Percentiles rank a stretch among this genome's conserved stretches.
Evolutionary conservation across 176 grass and related monocot species (phyloP).

Genomic region (Typha latifolia): DNA sequence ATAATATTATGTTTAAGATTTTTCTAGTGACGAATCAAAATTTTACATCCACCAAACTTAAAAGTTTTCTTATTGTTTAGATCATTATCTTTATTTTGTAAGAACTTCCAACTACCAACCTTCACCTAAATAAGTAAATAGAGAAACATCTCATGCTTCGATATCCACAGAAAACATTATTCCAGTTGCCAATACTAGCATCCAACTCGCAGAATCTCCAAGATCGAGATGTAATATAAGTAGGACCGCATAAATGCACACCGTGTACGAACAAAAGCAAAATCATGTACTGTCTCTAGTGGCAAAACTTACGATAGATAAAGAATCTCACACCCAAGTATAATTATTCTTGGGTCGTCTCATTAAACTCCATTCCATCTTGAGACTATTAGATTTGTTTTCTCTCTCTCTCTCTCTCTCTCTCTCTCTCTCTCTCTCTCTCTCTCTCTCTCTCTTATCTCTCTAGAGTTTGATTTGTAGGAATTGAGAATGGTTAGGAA

Average conservation of each 20-base stretch:
- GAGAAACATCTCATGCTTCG: background rate
- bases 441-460: background rate
- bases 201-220: background rate
- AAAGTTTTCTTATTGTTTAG: background rate
- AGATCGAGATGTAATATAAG: background rate
- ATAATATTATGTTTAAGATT: too few species aligned
- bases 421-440: too few species aligned
- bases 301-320: background rate
- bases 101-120: background rate
- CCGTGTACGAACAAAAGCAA: background rate
- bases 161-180: background rate
- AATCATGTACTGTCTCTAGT: background rate
- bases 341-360: background rate
- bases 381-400: background rate
- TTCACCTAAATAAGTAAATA: background rate
- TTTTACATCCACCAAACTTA: too few species aligned
- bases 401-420: background rate
- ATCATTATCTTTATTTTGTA: background rate
- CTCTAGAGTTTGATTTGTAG: background rate
- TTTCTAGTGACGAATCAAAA: too few species aligned
- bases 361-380: background rate
- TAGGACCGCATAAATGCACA: background rate
- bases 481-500: constrained; percentile 45
- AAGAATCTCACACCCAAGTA: background rate
- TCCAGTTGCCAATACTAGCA: background rate